phyloP scores from a whole-genome alignment of 768 basidiomycete species.

The Rhodotorula diobovata region DNA sequence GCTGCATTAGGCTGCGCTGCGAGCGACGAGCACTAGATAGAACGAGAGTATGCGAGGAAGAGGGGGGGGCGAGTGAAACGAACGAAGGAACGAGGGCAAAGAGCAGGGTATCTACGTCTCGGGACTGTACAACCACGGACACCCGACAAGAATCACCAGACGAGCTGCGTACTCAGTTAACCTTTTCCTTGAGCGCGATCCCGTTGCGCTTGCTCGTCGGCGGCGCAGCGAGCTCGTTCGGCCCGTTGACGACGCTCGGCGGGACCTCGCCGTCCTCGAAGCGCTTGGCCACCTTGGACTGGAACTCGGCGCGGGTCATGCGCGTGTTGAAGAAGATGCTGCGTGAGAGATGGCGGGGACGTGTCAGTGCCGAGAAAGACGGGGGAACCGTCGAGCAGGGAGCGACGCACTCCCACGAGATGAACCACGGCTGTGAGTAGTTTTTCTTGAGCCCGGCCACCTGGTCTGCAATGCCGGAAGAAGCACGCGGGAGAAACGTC shows the following conservation, averaged over 20 bases:
- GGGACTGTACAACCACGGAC: too few relatives aligned
- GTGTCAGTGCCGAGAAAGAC: background rate
- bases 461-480: constrained; percentile 32
- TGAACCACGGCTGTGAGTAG: constrained; percentile 91
- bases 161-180: background rate
- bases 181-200: constrained; percentile 31
- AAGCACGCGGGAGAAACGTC: constrained; percentile 5
- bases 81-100: too few relatives aligned
- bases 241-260: constrained; percentile 23
- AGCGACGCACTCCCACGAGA: constrained; percentile 70
- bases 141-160: too few relatives aligned
- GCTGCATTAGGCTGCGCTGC: too few relatives aligned
- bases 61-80: too few relatives aligned
- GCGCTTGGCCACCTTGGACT: constrained; percentile 8
- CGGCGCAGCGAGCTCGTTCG: constrained; percentile 30
- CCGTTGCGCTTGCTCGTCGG: constrained; percentile 27
- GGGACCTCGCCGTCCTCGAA: constrained; percentile 4
- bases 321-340: constrained; percentile 67
- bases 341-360: background rate
- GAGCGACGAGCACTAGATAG: too few relatives aligned
- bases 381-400: background rate
- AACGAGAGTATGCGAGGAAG: too few relatives aligned
- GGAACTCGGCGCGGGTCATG: constrained; percentile 45
- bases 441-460: constrained; percentile 86
- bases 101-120: too few relatives aligned